Evolutionary conservation across 139 green algal species (phyloP), one percentile per base, ranked within the genome.

Genomic region (Trebouxia sp.): DNA sequence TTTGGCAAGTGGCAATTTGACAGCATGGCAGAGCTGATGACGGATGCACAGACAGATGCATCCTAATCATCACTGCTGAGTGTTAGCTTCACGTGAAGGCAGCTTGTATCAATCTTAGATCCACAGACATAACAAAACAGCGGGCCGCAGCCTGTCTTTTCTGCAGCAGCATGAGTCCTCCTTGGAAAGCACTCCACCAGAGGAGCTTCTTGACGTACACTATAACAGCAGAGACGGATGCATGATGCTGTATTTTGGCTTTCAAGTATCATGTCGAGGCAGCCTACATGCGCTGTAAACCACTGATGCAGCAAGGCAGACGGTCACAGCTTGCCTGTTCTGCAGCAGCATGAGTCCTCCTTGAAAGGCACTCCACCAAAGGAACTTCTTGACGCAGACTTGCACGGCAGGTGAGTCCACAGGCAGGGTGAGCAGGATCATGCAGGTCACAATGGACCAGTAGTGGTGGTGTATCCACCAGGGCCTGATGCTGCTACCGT

Each of bases 381-480:
- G 65, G 47, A 91, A 90, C 32, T 85, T 82, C 43, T 78, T 87
- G 65, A 87, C 84, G 9, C 58, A 80, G 20, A 81, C 72, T 65
- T 84, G 79, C 28, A 88, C 83, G 5, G 83, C 83, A 6, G 89
- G 88, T 26, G 91, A 95, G 87, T 97, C 94, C 11, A 98, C 90
- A 0, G 94, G 93, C 78, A 98, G 89, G 11, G 92, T 93, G 30
- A 99, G 88, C 84, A 97, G 90, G 8, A 96, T 81, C 65, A 97
- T 80, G 47, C 86, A 90, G 43, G 89, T 92, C 9, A 72, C 82
- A 5, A 93, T 89, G 26, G 90, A 91, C 89, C 92, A 96, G 88
- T 96, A 97, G 91, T 99, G 96, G 89, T 98, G 95, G 45, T 90
- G 85, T 67, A 98, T 97, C 95, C 83, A 89, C 95, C 96, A 98